phyloP scores from a whole-genome alignment of 768 basidiomycete genomes.

The Pleurotus tuber-regium region DNA sequence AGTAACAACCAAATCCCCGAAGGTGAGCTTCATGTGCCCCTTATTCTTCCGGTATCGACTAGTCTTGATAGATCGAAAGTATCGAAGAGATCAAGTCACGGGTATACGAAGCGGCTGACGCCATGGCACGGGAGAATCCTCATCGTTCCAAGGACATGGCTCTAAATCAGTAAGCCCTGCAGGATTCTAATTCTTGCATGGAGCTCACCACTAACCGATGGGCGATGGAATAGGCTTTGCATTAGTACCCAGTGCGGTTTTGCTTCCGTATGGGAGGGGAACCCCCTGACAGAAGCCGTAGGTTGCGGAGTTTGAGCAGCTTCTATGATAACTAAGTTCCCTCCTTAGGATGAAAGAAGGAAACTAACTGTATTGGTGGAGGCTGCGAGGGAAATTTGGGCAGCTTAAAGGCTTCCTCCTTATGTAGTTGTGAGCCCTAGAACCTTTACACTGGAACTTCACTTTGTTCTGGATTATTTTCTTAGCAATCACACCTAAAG shows the following conservation, averaged over 20 bases:
- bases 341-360: constrained; percentile 42
- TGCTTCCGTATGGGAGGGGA: constrained; percentile 57
- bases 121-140: constrained; percentile 40
- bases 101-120: constrained; percentile 51
- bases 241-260: constrained; percentile 68
- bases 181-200: constrained; percentile 1
- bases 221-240: constrained; percentile 36
- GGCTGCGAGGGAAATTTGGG: constrained; percentile 47
- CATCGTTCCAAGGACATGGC: constrained; percentile 46
- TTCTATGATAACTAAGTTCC: neutral
- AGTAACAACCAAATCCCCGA: constrained; percentile 45
- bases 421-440: too few species aligned
- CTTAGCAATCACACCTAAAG: too few species aligned
- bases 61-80: constrained; percentile 43
- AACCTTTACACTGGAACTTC: too few species aligned
- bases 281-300: constrained; percentile 50
- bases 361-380: constrained; percentile 45
- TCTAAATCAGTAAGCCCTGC: constrained; percentile 49
- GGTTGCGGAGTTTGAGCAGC: constrained; percentile 6
- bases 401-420: too few species aligned
- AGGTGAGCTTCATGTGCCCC: constrained; percentile 26
- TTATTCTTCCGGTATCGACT: neutral
- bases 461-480: too few species aligned
- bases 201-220: constrained; percentile 6
- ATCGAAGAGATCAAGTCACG: constrained; percentile 46